A percentile compares a stretch with the other conserved stretches of the same genome.
phyloP scores from a whole-genome alignment of 225 moss, liverwort and hornwort genomes.

The Polytrichum formosum region DNA sequence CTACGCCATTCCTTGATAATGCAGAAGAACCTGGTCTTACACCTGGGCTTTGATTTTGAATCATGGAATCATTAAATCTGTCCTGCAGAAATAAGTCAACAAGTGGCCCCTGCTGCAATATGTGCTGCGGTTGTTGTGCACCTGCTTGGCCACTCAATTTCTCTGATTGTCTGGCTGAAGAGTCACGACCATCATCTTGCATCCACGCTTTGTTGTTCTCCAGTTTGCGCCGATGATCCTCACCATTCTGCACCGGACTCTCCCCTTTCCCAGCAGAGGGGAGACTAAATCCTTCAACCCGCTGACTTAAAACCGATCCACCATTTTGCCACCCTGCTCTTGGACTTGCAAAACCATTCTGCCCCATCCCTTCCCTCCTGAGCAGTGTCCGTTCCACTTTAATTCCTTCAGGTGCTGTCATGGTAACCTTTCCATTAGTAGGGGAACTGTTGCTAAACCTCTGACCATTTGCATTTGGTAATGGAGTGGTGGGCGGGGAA shows the following conservation, averaged over 20 bases:
- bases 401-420: constrained; percentile 35
- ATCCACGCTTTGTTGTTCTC: constrained; percentile 69
- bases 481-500: constrained; percentile 59
- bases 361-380: constrained; percentile 83
- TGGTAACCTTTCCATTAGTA: constrained; percentile 37
- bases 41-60: constrained; percentile 45
- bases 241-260: constrained; percentile 44
- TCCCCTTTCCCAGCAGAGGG: constrained; percentile 48
- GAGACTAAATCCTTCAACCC: constrained; percentile 79
- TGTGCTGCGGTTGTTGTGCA: constrained; percentile 56
- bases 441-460: constrained; percentile 60
- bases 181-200: constrained; percentile 51
- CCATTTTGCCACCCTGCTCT: constrained; percentile 70
- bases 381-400: constrained; percentile 89
- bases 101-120: constrained; percentile 47
- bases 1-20: constrained; percentile 45
- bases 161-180: constrained; percentile 59
- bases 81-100: constrained; percentile 77
- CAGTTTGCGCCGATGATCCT: constrained; percentile 48
- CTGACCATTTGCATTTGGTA: constrained; percentile 61
- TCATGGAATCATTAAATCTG: constrained; percentile 75
- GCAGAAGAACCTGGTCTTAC: constrained; percentile 51
- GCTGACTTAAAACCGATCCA: constrained; percentile 43
- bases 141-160: constrained; percentile 40
- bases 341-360: constrained; percentile 87